These are phyloP conservation scores for Zygosaccharomyces sapae DNA, from an alignment of 1,139 yeast species.

Conservation along the genomic window DNA sequence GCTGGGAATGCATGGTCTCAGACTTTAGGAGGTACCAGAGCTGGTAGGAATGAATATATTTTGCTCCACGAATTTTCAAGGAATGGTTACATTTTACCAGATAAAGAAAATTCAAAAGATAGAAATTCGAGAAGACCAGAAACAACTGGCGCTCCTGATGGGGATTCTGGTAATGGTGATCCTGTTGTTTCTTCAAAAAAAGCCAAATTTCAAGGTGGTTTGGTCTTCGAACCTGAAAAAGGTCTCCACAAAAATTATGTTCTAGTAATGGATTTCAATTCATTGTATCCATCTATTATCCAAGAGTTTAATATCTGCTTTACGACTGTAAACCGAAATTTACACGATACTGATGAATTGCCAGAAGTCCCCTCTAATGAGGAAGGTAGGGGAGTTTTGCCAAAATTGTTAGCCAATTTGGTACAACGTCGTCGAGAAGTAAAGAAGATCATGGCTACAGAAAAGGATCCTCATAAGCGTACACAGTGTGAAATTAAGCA, in stretches of 20 bases:
- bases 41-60: constrained; percentile 93
- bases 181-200: constrained; percentile 56
- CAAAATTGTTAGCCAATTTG: constrained; percentile 73
- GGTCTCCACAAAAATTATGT: constrained; percentile 88
- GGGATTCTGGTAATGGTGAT: constrained; percentile 40
- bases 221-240: constrained; percentile 94
- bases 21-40: constrained; percentile 91
- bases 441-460: constrained; percentile 75
- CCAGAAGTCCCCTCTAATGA: constrained; percentile 68
- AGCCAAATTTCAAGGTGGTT: constrained; percentile 91
- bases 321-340: constrained; percentile 81
- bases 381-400: constrained; percentile 73
- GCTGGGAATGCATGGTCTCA: constrained; percentile 99
- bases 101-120: constrained; percentile 59
- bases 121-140: constrained; percentile 39
- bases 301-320: constrained; percentile 97
- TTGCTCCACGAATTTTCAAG: constrained; percentile 85
- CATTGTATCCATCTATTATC: constrained; percentile 93
- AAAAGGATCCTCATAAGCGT: constrained; percentile 57
- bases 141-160: constrained; percentile 31
- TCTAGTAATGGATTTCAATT: constrained; percentile 96
- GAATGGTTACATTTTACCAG: constrained; percentile 83
- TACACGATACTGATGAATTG: constrained; percentile 58
- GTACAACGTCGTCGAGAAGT: constrained; percentile 93
- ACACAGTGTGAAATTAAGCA: constrained; percentile 93